Percentiles rank a stretch among this genome's conserved stretches.
Conservation (phyloP, 495 filamentous ascomycete genomes). For the Penicillium steckii region DNA sequence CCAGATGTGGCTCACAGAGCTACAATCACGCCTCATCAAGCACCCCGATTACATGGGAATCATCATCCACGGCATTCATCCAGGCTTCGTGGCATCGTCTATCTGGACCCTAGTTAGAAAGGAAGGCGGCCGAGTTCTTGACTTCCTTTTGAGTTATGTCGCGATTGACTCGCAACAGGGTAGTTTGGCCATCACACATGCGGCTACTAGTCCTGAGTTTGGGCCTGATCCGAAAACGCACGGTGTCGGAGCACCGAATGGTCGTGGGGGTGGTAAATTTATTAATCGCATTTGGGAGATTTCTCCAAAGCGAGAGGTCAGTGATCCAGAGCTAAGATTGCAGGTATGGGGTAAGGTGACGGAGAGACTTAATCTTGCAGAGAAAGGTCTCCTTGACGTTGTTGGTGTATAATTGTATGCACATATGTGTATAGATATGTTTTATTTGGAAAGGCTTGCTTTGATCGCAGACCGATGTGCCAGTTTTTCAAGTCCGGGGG, state of each 20-base stretch:
- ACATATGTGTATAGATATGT: too few relatives aligned
- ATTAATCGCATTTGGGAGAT: conserved; percentile 30
- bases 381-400: conserved; percentile 15
- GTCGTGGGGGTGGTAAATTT: conserved; percentile 22
- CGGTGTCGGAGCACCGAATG: conserved; percentile 7
- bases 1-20: conserved; percentile 25
- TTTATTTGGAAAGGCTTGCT: too few relatives aligned
- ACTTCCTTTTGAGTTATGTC: conserved; percentile 2
- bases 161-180: conserved; percentile 22
- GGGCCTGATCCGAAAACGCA: conserved; percentile 19
- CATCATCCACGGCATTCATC: conserved; percentile 25
- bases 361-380: conserved; percentile 15
- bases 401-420: too few relatives aligned
- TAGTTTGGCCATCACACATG: conserved; percentile 22
- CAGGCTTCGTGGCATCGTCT: conserved; percentile 21
- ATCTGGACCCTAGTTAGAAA: conserved; percentile 13
- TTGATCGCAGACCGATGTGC: too few relatives aligned
- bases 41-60: conserved; percentile 21
- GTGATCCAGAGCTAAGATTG: conserved; percentile 9
- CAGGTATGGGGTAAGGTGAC: conserved; percentile 18
- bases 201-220: conserved; percentile 19
- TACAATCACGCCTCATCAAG: conserved; percentile 18
- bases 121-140: background rate
- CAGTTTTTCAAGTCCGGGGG: too few relatives aligned
- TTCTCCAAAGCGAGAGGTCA: conserved; percentile 5